Evolutionary conservation across 2,329 filamentous ascomycete species (phyloP), one percentile per base, ranked within the genome.

Genomic region (Penicillium rolfsii): DNA sequence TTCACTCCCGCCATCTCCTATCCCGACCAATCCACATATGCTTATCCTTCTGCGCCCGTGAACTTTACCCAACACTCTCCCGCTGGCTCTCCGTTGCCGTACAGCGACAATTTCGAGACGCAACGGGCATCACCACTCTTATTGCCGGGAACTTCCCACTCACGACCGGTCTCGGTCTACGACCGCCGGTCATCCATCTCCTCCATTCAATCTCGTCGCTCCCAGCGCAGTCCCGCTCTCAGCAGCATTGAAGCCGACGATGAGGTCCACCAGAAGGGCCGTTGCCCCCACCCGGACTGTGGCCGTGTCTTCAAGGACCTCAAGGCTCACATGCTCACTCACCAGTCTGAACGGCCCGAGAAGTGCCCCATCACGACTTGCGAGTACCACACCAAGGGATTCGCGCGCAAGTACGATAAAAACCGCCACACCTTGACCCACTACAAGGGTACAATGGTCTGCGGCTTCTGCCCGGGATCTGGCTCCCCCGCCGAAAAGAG

Each of bases 371-470:
- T 97, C 68, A 83, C 89, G 60, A 95, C 89, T 0, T 97, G 93
- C 81, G 92, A 96, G 72, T 97, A 97, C 78, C 89, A 96, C 80
- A 81, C 85, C 72, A 97, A 97, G 79, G 93, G 93, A 4, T 97
- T 97, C 73, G 93, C 93, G 11, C 85, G 93, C 70, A 97, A 97
- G 79, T 97, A 97, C 75, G 93, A 97, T 82, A 96, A 96, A 84
- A 97, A 97, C 79, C 84, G 93, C 48, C 93, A 97, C 76, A 96
- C 93, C 5, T 79, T 97, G 64, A 97, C 93, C 5, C 93, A 97
- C 76, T 97, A 97, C 85, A 97, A 97, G 80, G 93, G 93, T 43
- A 97, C 91, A 52, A 97, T 97, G 93, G 91, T 97, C 26, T 97
- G 93, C 74, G 93, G 92, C 33, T 97, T 97, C 81, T 97, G 93